Evolutionary conservation across 2,329 filamentous ascomycete species (phyloP).

Genomic region (Rutstroemia sp.): DNA sequence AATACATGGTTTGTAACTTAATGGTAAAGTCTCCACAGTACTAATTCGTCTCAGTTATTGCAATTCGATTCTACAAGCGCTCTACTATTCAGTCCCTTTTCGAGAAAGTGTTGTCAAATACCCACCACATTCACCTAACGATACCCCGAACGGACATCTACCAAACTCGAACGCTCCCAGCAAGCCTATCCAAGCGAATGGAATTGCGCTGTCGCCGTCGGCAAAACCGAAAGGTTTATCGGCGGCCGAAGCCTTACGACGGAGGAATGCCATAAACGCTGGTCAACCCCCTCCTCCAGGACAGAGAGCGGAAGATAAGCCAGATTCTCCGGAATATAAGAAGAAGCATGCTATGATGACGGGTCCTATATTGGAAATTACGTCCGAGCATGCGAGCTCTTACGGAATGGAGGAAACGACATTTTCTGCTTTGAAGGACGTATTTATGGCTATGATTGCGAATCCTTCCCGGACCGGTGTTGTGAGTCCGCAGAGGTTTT

Average conservation of each 20-base stretch:
- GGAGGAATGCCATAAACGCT: conserved; percentile 45
- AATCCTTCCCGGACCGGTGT: conserved; percentile 80
- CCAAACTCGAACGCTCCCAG: conserved; percentile 54
- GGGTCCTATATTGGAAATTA: conserved; percentile 79
- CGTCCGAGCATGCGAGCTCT: conserved; percentile 67
- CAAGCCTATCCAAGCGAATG: conserved; percentile 38
- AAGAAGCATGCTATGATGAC: conserved; percentile 91
- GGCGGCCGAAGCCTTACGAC: conserved; percentile 48
- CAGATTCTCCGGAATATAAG: conserved; percentile 92
- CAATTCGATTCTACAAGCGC: conserved; percentile 95
- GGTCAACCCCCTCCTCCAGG: conserved; percentile 44
- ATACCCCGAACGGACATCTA: conserved; percentile 55
- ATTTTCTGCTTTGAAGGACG: conserved; percentile 91
- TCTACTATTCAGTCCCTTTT: conserved; percentile 93
- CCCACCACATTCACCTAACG: conserved; percentile 62
- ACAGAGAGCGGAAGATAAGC: conserved; percentile 76
- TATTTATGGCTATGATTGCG: conserved; percentile 83
- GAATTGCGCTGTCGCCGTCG: conserved; percentile 36
- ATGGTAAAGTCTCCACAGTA: background rate
- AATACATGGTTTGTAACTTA: conserved; percentile 75
- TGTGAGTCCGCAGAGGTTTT: conserved; percentile 82
- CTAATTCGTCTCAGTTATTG: conserved; percentile 64
- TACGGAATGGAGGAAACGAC: conserved; percentile 94
- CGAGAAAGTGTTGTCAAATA: conserved; percentile 92
- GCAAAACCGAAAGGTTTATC: conserved; percentile 47